A percentile compares a stretch with the other conserved stretches of the same genome.
phyloP scores from a whole-genome alignment of 1,139 yeast species.

The Kazachstania sp. region DNA sequence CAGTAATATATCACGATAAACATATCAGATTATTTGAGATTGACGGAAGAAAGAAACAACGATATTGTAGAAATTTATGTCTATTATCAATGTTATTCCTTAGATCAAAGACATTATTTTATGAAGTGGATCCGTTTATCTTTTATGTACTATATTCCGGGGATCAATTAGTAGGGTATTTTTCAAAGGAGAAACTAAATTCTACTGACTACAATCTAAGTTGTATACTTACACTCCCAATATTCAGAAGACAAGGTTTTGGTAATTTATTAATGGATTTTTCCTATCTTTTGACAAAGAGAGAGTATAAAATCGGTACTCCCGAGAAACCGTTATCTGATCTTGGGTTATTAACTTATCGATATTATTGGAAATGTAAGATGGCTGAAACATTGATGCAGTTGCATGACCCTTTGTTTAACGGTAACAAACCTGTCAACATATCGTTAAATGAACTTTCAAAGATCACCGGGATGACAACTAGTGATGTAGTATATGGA shows the following conservation, averaged over 20 bases:
- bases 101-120: constrained; percentile 83
- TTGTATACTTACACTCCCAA: constrained; percentile 84
- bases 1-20: constrained; percentile 73
- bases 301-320: constrained; percentile 75
- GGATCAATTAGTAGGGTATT: constrained; percentile 75
- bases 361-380: constrained; percentile 76
- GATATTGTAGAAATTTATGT: constrained; percentile 84
- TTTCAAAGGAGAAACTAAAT: constrained; percentile 77
- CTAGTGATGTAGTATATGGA: constrained; percentile 81
- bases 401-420: constrained; percentile 12
- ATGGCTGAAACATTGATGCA: constrained; percentile 37
- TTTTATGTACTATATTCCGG: constrained; percentile 81
- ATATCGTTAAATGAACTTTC: constrained; percentile 55
- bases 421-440: constrained; percentile 6
- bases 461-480: constrained; percentile 72
- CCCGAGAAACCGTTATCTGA: constrained; percentile 96
- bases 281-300: constrained; percentile 67
- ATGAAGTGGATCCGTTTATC: constrained; percentile 91
- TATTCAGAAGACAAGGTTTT: constrained; percentile 79
- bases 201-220: constrained; percentile 74
- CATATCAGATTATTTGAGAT: constrained; percentile 75
- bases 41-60: constrained; percentile 77
- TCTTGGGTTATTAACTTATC: constrained; percentile 77
- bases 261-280: constrained; percentile 85
- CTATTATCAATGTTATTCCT: constrained; percentile 79